These are phyloP conservation scores for Botrytis fabae DNA, from an alignment of 2,329 filamentous ascomycete species.

Conservation along the genomic window DNA sequence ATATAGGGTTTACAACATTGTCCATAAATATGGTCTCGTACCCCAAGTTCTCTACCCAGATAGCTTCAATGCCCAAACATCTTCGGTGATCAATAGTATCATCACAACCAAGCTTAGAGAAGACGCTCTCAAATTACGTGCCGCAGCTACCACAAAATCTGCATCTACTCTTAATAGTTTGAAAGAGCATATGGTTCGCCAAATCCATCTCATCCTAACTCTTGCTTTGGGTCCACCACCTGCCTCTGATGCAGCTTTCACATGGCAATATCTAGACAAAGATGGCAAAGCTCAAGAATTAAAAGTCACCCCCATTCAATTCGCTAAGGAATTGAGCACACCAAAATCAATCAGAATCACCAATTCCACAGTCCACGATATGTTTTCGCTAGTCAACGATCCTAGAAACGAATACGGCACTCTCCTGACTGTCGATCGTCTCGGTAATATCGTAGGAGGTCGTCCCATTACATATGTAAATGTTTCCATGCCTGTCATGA, in stretches of 20 bases:
- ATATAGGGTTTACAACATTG: conserved; percentile 70
- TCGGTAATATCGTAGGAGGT: conserved; percentile 80
- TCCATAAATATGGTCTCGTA: conserved; percentile 85
- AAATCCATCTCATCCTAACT: conserved; percentile 80
- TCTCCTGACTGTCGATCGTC: conserved; percentile 72
- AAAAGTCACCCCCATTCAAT: conserved; percentile 65
- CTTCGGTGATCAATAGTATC: conserved; percentile 67
- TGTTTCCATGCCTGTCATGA: conserved; percentile 71
- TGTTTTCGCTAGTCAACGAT: conserved; percentile 84
- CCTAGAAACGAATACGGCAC: conserved; percentile 73
- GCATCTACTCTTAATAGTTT: conserved; percentile 35
- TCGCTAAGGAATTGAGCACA: conserved; percentile 67
- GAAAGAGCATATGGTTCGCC: conserved; percentile 75
- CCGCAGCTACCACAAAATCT: conserved; percentile 45
- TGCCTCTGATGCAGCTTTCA: conserved; percentile 65
- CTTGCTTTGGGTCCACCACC: conserved; percentile 81
- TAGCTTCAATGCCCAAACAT: conserved; percentile 74
- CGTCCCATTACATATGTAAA: conserved; percentile 79
- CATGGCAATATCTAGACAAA: conserved; percentile 77
- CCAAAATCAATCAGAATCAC: conserved; percentile 58
- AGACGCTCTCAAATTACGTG: conserved; percentile 71
- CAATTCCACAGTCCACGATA: conserved; percentile 60
- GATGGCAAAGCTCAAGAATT: conserved; percentile 63
- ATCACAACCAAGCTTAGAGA: conserved; percentile 87
- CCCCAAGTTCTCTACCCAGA: conserved; percentile 82